Evolutionary conservation across 139 green algal species (phyloP).

Genomic region (Chlorella sp.): DNA sequence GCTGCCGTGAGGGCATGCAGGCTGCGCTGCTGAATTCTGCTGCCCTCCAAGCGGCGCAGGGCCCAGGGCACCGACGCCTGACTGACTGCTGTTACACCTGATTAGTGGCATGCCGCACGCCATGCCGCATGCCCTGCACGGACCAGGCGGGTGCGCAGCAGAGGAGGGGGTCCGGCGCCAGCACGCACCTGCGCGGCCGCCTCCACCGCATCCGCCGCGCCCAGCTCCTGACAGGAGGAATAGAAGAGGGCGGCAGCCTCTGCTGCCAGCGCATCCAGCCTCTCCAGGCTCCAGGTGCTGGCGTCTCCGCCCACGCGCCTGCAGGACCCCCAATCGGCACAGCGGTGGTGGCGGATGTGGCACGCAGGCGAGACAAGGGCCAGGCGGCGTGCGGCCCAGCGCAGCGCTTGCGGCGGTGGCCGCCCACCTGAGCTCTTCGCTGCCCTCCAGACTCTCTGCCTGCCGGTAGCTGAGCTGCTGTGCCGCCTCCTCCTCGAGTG

Average conservation of each 20-base stretch:
- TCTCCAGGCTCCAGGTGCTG: constrained; percentile 17
- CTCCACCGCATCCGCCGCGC: not conserved
- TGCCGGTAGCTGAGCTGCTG: not conserved
- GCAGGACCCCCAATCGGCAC: no score
- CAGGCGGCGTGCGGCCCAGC: not conserved
- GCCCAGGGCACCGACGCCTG: no score
- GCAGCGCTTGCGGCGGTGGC: no score
- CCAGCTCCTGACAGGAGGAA: not conserved
- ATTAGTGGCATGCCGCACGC: no score
- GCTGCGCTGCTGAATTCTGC: no score
- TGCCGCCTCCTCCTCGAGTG: constrained; percentile 23
- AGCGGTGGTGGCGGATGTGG: not conserved
- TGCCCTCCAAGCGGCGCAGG: no score
- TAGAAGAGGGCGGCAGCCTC: constrained; percentile 1
- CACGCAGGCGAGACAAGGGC: not conserved
- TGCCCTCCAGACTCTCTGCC: not conserved
- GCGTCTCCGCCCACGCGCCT: constrained; percentile 20
- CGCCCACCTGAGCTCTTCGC: no score
- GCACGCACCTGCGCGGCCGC: not conserved
- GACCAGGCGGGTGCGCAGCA: no score
- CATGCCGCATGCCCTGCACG: no score
- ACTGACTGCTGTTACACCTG: no score
- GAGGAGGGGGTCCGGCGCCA: no score
- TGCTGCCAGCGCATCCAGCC: not conserved
- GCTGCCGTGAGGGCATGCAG: no score